Conservation (phyloP, 768 basidiomycete genomes). For the Pulveroboletus sp. region DNA sequence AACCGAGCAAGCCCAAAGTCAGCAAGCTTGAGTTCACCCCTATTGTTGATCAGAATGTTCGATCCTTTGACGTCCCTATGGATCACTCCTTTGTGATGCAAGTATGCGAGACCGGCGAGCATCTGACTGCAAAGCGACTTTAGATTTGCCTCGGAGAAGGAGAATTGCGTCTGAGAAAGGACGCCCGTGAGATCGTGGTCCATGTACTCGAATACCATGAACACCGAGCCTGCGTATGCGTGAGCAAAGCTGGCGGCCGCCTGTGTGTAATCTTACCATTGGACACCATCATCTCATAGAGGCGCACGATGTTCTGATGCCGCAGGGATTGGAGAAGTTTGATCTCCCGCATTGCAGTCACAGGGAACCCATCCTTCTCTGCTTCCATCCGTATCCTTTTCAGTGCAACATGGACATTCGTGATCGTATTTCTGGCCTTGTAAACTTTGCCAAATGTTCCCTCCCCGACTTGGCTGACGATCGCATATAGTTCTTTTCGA, state of each 20-base stretch:
- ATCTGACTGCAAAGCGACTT: slow-evolving; percentile 97
- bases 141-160: slow-evolving; percentile 81
- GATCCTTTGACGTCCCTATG: slow-evolving; percentile 99
- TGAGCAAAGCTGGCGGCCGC: slow-evolving; percentile 4
- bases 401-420: slow-evolving; percentile 79
- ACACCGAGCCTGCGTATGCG: slow-evolving; percentile 71
- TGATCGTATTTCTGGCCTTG: slow-evolving; percentile 84
- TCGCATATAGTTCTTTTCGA: slow-evolving; percentile 69
- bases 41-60: slow-evolving; percentile 91
- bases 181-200: slow-evolving; percentile 97
- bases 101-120: slow-evolving; percentile 90
- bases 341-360: slow-evolving; percentile 98
- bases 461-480: slow-evolving; percentile 93
- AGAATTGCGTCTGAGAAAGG: slow-evolving; percentile 85
- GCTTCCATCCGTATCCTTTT: slow-evolving; percentile 98
- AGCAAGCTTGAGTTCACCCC: slow-evolving; percentile 90
- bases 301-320: slow-evolving; percentile 84
- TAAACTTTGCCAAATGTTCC: slow-evolving; percentile 99
- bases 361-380: slow-evolving; percentile 96
- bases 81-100: slow-evolving; percentile 94
- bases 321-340: slow-evolving; percentile 90
- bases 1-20: slow-evolving; percentile 98
- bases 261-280: slow-evolving; percentile 57
- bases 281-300: slow-evolving; percentile 99
- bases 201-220: slow-evolving; percentile 99